These are phyloP conservation scores for Fragaria nilgerrensis DNA, from an alignment of 306 rosid species.

Conservation along the genomic window DNA sequence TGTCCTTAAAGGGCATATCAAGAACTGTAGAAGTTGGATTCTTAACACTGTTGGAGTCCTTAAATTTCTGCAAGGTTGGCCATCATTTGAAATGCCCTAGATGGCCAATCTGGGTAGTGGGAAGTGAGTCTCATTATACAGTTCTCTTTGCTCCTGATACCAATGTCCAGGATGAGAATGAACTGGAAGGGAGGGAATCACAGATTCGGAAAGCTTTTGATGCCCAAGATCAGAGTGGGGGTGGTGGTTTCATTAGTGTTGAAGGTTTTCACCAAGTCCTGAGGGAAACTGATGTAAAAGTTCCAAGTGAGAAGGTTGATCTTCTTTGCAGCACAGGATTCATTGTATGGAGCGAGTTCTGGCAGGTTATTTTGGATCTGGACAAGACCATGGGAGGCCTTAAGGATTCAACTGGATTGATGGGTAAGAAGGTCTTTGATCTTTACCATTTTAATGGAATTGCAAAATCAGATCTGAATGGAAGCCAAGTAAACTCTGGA, in stretches of 20 bases:
- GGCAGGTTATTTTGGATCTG: constrained; percentile 91
- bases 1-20: constrained; percentile 86
- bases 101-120: constrained; percentile 99
- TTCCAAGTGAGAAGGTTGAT: constrained; percentile 70
- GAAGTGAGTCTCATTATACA: constrained; percentile 94
- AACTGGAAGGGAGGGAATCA: constrained; percentile 88
- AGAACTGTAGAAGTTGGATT: constrained; percentile 87
- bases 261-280: constrained; percentile 89
- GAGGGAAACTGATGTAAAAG: constrained; percentile 58
- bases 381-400: constrained; percentile 88
- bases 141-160: constrained; percentile 85
- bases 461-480: constrained; percentile 90
- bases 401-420: constrained; percentile 88
- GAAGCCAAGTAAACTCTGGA: constrained; percentile 54
- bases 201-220: constrained; percentile 90
- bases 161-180: constrained; percentile 83
- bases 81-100: constrained; percentile 75
- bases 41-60: constrained; percentile 80
- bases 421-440: constrained; percentile 93
- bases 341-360: constrained; percentile 97
- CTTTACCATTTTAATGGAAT: constrained; percentile 95
- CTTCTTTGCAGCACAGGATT: constrained; percentile 75
- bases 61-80: constrained; percentile 92
- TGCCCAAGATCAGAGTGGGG: constrained; percentile 93
- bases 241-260: constrained; percentile 92